These are phyloP conservation scores for Phyllosticta citribraziliensis DNA, from an alignment of 2,329 filamentous ascomycete species.

Conservation along the genomic window DNA sequence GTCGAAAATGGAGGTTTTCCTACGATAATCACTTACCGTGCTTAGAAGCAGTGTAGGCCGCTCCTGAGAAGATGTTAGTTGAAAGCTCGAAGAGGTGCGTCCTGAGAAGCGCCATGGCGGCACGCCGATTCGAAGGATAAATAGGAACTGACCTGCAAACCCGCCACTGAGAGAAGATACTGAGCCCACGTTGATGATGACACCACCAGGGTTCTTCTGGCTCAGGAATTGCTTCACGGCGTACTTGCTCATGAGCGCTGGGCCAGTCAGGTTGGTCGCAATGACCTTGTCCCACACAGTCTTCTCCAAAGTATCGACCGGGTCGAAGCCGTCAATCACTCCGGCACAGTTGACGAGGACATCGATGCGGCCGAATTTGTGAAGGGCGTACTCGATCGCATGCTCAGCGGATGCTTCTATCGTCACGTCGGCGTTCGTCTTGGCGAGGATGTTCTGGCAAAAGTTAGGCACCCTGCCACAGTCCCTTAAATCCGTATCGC, in stretches of 20 bases:
- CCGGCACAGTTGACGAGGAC: conserved; percentile 51
- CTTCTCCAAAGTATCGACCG: conserved; percentile 38
- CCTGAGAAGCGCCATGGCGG: no score
- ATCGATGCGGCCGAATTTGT: conserved; percentile 40
- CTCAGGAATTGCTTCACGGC: conserved; percentile 41
- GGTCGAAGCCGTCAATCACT: conserved; percentile 48
- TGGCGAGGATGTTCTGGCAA: conserved; percentile 13
- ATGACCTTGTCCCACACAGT: conserved; percentile 45
- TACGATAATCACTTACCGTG: conserved; percentile 17
- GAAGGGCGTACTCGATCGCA: conserved; percentile 4
- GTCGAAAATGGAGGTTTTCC: no score
- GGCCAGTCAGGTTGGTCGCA: conserved; percentile 47
- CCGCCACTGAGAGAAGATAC: neutral
- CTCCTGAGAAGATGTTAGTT: conserved; percentile 17
- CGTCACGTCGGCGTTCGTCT: conserved; percentile 3
- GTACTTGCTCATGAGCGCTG: conserved; percentile 43
- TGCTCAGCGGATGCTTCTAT: neutral
- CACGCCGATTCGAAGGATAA: no score
- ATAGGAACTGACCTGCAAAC: neutral
- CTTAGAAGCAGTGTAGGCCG: conserved; percentile 38
- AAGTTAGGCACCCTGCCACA: neutral
- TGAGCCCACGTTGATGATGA: conserved; percentile 42
- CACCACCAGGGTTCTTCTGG: conserved; percentile 32
- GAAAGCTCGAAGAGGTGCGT: neutral
- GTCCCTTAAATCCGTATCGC: neutral